These are phyloP conservation scores for Salvia hispanica DNA, from an alignment of 257 asterid species.

Conservation along the genomic window DNA sequence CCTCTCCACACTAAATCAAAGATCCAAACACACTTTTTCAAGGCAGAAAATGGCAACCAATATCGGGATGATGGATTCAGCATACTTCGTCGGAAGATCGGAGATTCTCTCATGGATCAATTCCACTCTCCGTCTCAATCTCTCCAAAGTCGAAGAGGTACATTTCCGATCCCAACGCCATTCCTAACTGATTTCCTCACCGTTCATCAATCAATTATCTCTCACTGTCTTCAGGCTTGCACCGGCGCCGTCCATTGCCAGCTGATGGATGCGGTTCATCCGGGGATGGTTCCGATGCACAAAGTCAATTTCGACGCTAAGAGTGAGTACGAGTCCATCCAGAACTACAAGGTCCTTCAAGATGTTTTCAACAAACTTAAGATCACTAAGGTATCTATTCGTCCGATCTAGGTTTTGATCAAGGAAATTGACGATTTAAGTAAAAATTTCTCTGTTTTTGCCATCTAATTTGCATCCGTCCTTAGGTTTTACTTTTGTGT, in stretches of 20 bases:
- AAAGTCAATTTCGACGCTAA: slow-evolving; percentile 89
- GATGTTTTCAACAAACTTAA: slow-evolving; percentile 87
- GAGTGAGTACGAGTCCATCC: slow-evolving; percentile 87
- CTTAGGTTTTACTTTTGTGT: not conserved
- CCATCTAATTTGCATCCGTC: not conserved
- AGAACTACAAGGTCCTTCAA: slow-evolving; percentile 89
- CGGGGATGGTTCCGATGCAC: slow-evolving; percentile 89
- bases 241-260: slow-evolving; percentile 92
- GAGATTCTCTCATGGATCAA: slow-evolving; percentile 92
- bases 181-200: not conserved
- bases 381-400: slow-evolving; percentile 62
- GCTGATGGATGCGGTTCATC: slow-evolving; percentile 86
- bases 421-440: not conserved
- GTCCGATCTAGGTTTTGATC: not conserved
- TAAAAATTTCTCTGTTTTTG: not conserved
- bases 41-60: slow-evolving; percentile 60
- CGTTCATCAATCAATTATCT: not conserved
- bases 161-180: slow-evolving; percentile 13
- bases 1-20: not conserved
- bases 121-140: slow-evolving; percentile 76
- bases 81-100: slow-evolving; percentile 88
- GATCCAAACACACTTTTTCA: slow-evolving; percentile 11
- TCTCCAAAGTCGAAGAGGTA: slow-evolving; percentile 95
- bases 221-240: slow-evolving; percentile 56
- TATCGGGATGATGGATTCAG: slow-evolving; percentile 87